These are phyloP conservation scores for Trichoderma hamatum DNA, from an alignment of 2,329 filamentous ascomycete genomes.

Conservation along the genomic window DNA sequence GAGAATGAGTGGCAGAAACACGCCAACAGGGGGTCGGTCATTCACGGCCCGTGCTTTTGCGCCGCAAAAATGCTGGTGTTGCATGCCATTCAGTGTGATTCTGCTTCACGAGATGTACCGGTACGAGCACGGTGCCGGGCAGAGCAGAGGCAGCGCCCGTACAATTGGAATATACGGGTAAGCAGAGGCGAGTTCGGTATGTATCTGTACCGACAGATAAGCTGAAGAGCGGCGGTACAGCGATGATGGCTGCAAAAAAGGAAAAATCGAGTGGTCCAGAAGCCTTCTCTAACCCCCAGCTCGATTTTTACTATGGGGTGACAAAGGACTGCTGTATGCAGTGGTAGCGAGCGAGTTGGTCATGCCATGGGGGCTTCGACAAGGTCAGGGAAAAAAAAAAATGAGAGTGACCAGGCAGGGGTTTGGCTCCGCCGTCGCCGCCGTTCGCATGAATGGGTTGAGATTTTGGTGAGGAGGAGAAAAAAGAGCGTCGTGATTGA, in stretches of 20 bases:
- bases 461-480: background rate
- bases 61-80: background rate
- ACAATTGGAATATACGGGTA: background rate
- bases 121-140: background rate
- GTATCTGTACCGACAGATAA: background rate
- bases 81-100: background rate
- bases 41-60: constrained; percentile 28
- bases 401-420: constrained; percentile 16
- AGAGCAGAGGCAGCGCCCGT: no score
- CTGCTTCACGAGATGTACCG: background rate
- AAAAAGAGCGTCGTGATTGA: constrained; percentile 1
- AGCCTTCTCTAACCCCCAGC: background rate
- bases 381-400: background rate
- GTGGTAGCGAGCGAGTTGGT: background rate
- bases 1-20: constrained; percentile 29
- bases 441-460: constrained; percentile 26
- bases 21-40: constrained; percentile 20
- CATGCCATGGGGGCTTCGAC: constrained; percentile 23
- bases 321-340: background rate
- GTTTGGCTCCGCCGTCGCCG: constrained; percentile 25
- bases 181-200: background rate
- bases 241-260: background rate
- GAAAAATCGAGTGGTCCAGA: background rate
- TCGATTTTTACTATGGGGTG: constrained; percentile 18
- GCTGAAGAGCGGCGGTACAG: background rate